Conservation (phyloP, 331 rosid genomes). For the Pyracantha coccinea region DNA sequence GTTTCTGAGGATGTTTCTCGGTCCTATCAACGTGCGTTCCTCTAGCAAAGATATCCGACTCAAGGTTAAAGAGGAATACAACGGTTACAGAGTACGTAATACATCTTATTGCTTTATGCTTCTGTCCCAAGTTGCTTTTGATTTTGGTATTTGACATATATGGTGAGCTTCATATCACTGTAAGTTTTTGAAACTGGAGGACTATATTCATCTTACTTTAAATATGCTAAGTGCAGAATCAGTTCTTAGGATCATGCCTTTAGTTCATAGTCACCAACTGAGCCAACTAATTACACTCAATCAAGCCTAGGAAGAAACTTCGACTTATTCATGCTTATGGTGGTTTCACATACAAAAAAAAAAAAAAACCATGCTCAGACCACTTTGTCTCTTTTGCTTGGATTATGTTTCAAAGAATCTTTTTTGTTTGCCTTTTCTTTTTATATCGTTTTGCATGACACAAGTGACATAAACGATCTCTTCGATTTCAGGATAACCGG, state of each 20-base stretch:
- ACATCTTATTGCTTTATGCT: background rate
- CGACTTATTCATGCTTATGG: background rate
- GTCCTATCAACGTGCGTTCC: slow-evolving; percentile 96
- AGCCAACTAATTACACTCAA: background rate
- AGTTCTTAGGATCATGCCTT: background rate
- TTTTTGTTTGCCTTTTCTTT: background rate
- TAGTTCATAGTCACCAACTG: background rate
- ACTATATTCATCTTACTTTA: background rate
- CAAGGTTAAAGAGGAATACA: slow-evolving; percentile 98
- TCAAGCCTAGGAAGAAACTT: background rate
- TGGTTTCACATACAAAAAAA: background rate
- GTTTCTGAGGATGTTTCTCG: slow-evolving; percentile 91
- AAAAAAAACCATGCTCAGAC: no score
- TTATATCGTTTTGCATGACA: background rate
- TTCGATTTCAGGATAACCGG: background rate
- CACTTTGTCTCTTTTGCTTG: background rate
- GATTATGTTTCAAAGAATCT: background rate
- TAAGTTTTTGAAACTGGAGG: background rate
- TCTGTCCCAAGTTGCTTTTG: background rate
- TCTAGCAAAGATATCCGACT: slow-evolving; percentile 76
- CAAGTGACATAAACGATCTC: background rate
- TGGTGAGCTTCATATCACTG: background rate
- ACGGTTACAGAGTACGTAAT: slow-evolving; percentile 68
- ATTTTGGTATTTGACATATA: background rate
- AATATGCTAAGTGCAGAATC: background rate